Percentiles rank a stretch among this genome's conserved stretches.
phyloP scores from a whole-genome alignment of 2,329 filamentous ascomycete species.

The Hymenoscyphus albidus region DNA sequence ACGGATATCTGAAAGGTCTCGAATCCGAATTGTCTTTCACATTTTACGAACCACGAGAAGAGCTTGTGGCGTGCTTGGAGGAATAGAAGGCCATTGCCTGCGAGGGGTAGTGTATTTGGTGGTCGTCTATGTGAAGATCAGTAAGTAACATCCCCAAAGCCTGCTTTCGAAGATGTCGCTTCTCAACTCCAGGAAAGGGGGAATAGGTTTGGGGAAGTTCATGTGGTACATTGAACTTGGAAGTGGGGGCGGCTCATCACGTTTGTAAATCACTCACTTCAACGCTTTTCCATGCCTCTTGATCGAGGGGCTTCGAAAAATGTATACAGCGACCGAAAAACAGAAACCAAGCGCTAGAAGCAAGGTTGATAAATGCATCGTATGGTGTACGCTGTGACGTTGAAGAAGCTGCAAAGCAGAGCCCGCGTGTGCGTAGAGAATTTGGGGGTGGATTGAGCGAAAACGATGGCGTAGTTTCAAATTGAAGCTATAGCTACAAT shows the following conservation, averaged over 20 bases:
- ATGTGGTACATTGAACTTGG: neutral
- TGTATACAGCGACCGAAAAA: constrained; percentile 14
- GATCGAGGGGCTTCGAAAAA: constrained; percentile 25
- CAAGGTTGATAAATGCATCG: constrained; percentile 26
- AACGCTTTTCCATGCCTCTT: constrained; percentile 30
- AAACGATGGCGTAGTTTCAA: constrained; percentile 23
- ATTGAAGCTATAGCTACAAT: constrained; percentile 3
- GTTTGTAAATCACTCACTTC: constrained; percentile 23
- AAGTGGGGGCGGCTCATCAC: neutral
- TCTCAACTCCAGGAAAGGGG: neutral
- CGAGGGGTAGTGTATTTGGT: constrained; percentile 43
- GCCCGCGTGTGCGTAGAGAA: neutral
- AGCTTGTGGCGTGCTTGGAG: constrained; percentile 56
- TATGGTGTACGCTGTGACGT: neutral
- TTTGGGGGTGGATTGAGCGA: neutral
- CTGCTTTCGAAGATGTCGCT: neutral
- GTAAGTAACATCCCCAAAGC: neutral
- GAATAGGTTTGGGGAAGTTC: neutral
- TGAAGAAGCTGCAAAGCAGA: neutral
- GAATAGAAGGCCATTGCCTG: constrained; percentile 60
- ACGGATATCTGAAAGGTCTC: constrained; percentile 62
- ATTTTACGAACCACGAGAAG: constrained; percentile 59
- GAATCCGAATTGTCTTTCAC: constrained; percentile 52
- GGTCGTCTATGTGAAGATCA: constrained; percentile 25
- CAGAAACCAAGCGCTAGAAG: constrained; percentile 16